Percentiles rank a stretch among this genome's conserved stretches.
phyloP scores from a whole-genome alignment of 441 rosid species.

The Gossypium aridum region DNA sequence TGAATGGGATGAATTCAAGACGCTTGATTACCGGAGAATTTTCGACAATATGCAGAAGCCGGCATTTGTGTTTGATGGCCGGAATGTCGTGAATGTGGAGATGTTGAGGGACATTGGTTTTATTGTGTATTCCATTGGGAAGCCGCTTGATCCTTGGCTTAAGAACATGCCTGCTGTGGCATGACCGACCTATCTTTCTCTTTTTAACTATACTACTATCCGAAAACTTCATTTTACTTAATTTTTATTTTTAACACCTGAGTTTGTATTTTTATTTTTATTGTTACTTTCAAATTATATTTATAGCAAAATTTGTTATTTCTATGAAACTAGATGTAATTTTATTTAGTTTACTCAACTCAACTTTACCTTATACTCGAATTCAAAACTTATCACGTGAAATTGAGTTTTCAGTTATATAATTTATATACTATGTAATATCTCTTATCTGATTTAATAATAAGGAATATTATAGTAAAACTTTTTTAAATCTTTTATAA shows the following conservation, averaged over 20 bases:
- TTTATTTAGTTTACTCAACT: too few species aligned
- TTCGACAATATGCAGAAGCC: conserved; percentile 30
- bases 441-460: too few species aligned
- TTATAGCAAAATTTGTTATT: too few species aligned
- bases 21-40: conserved; percentile 25
- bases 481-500: too few species aligned
- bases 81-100: conserved; percentile 20
- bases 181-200: not conserved
- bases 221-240: not conserved
- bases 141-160: conserved; percentile 11
- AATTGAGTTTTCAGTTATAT: too few species aligned
- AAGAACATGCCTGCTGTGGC: conserved; percentile 17
- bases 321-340: too few species aligned
- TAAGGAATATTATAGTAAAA: too few species aligned
- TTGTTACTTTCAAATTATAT: too few species aligned
- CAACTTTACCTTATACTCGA: too few species aligned
- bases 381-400: too few species aligned
- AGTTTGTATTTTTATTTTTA: not conserved
- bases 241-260: not conserved
- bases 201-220: not conserved
- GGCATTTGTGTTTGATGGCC: conserved; percentile 28
- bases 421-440: too few species aligned
- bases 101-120: conserved; percentile 29
- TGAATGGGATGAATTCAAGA: conserved; percentile 32
- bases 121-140: conserved; percentile 30